Evolutionary conservation across 2,329 filamentous ascomycete species (phyloP), one percentile per base, ranked within the genome.

Genomic region (Chaetomiaceae sp.): DNA sequence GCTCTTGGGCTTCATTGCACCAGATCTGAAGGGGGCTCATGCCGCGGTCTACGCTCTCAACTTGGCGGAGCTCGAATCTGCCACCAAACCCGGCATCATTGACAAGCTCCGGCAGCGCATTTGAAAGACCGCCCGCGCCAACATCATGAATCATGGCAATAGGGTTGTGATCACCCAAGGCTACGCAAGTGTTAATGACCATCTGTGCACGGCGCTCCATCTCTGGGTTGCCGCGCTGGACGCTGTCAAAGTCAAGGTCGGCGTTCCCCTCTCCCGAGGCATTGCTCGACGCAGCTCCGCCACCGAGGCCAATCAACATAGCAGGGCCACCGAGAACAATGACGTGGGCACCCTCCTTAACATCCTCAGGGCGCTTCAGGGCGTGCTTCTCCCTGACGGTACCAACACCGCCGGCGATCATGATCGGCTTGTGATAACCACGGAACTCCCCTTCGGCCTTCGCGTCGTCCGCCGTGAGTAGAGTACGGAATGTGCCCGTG

Each of bases 121-220:
- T 82, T 10, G 76, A 79, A 18, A 79, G 74, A 55, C 94, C 94
- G 64, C 94, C 94, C 46, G 94, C 94, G 57, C 94, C 94, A 41
- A 99, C 94, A 66, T 99, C 94, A 68, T 99, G 94, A 59, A 99
- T 97, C 73, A 97, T 92, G 51, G 89, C 86, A 61, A 99, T 97
- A 0, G 94, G 94, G 66, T 87, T 97, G 58, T 90, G 77, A 4
- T 84, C 75, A 14, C 91, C 92, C 63, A 97, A 80, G 3, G 89
- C 86, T 25, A 88, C 84, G 68, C 94, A 99, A 4, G 90, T 86
- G 70, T 97, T 94, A 71, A 99, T 99, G 59, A 99, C 94, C 81
- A 97, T 95, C 73, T 99, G 94, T 2, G 92, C 94, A 62, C 94
- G 82, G 58, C 94, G 81, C 71, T 99, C 90, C 70, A 97, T 92